phyloP scores from a whole-genome alignment of 2,329 filamentous ascomycete genomes.

The Chaetomium strumarium region DNA sequence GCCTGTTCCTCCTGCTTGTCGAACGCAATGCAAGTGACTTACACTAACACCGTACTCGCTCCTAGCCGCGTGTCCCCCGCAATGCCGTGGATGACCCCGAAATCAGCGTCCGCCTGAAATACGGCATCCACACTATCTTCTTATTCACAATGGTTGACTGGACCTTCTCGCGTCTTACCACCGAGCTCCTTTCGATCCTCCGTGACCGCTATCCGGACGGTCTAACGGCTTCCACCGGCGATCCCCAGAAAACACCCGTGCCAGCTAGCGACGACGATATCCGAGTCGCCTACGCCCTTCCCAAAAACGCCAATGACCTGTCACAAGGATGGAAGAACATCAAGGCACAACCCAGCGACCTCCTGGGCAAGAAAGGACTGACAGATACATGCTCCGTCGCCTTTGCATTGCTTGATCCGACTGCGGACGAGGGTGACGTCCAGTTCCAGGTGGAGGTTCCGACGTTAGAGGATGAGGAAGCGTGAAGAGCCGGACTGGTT shows the following conservation, averaged over 20 bases:
- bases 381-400: slow-evolving; percentile 45
- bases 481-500: background rate
- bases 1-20: background rate
- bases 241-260: slow-evolving; percentile 34
- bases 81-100: slow-evolving; percentile 37
- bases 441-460: slow-evolving; percentile 35
- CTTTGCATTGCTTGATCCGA: slow-evolving; percentile 40
- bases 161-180: slow-evolving; percentile 51
- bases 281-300: slow-evolving; percentile 41
- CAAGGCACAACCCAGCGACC: slow-evolving; percentile 34
- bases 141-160: slow-evolving; percentile 57
- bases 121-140: slow-evolving; percentile 64
- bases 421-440: slow-evolving; percentile 36
- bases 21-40: background rate
- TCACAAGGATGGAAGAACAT: slow-evolving; percentile 46
- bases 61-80: slow-evolving; percentile 14
- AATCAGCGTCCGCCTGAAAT: slow-evolving; percentile 65
- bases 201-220: slow-evolving; percentile 51
- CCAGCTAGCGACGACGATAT: slow-evolving; percentile 37
- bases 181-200: slow-evolving; percentile 53
- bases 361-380: slow-evolving; percentile 38
- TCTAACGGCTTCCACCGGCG: slow-evolving; percentile 35
- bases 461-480: slow-evolving; percentile 36
- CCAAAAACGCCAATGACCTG: slow-evolving; percentile 40
- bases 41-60: background rate